Conservation (phyloP, 2,329 filamentous ascomycete genomes). For the Aspergillus ochraceus region DNA sequence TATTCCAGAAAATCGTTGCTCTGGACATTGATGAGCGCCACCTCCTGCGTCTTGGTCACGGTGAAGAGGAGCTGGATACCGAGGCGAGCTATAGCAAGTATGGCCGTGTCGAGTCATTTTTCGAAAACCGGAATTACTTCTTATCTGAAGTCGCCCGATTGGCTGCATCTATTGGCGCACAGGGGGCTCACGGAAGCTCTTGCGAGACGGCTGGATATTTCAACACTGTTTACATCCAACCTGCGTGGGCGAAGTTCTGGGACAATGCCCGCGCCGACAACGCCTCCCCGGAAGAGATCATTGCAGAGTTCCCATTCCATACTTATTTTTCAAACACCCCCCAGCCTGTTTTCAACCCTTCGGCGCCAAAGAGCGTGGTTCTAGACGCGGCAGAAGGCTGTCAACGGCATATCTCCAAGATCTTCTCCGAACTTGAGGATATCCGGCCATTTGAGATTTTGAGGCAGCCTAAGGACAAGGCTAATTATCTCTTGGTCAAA, state of each 20-base stretch:
- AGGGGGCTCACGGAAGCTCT: constrained; percentile 92
- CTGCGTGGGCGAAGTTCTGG: constrained; percentile 84
- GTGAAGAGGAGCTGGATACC: constrained; percentile 88
- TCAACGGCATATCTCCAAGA: constrained; percentile 81
- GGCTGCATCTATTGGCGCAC: constrained; percentile 78
- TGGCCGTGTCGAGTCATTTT: constrained; percentile 90
- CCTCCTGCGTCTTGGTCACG: constrained; percentile 86
- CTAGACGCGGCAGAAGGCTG: constrained; percentile 80
- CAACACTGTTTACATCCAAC: constrained; percentile 85
- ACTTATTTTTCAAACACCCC: constrained; percentile 84
- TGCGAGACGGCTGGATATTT: constrained; percentile 98
- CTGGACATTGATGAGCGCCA: constrained; percentile 95
- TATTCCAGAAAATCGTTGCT: constrained; percentile 97
- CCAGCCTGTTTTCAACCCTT: constrained; percentile 75
- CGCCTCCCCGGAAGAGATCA: constrained; percentile 61
- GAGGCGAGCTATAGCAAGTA: constrained; percentile 89
- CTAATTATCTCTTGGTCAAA: constrained; percentile 91
- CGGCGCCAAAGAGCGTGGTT: constrained; percentile 64
- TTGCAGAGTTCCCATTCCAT: constrained; percentile 81
- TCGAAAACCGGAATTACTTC: constrained; percentile 79
- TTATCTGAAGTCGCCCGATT: constrained; percentile 83
- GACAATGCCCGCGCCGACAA: constrained; percentile 61
- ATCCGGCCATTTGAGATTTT: constrained; percentile 94
- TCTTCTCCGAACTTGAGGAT: constrained; percentile 90
- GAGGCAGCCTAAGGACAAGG: constrained; percentile 83